Evolutionary conservation across 208 protist genomes (phyloP).

Genomic region (Sergeia podlipaevii): DNA sequence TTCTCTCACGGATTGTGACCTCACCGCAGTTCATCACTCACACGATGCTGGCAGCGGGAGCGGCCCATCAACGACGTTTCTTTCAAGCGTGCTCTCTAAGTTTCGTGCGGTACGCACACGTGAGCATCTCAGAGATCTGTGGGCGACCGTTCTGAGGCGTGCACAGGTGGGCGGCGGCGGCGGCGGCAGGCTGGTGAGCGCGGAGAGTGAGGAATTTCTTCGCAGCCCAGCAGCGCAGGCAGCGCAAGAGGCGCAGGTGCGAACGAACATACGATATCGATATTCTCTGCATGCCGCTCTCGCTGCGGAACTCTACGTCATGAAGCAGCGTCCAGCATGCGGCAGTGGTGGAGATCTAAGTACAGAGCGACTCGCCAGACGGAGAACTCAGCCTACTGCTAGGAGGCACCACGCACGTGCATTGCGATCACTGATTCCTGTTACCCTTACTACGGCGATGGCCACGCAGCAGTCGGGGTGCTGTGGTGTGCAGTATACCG

Average conservation of each 20-base stretch:
- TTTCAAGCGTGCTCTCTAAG: slow-evolving; percentile 10
- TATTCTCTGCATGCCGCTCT: slow-evolving; percentile 72
- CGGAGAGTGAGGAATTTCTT: slow-evolving; percentile 15
- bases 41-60: not conserved
- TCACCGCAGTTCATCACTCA: not conserved
- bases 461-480: too few species aligned
- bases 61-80: not conserved
- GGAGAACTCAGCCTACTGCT: not conserved
- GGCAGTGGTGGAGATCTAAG: not conserved
- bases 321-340: slow-evolving; percentile 15
- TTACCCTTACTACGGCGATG: too few species aligned
- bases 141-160: slow-evolving; percentile 16
- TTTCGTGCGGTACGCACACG: slow-evolving; percentile 28
- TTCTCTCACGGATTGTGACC: not conserved
- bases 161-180: slow-evolving; percentile 11
- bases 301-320: slow-evolving; percentile 45
- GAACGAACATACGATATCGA: slow-evolving; percentile 41
- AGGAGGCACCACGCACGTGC: too few species aligned
- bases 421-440: too few species aligned
- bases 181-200: not conserved
- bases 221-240: slow-evolving; percentile 26
- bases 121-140: slow-evolving; percentile 23
- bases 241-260: slow-evolving; percentile 28
- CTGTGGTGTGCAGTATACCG: slow-evolving; percentile 50
- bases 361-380: slow-evolving; percentile 4